Conservation (phyloP, 73 alveolate species). For the Paramecium bursaria region DNA sequence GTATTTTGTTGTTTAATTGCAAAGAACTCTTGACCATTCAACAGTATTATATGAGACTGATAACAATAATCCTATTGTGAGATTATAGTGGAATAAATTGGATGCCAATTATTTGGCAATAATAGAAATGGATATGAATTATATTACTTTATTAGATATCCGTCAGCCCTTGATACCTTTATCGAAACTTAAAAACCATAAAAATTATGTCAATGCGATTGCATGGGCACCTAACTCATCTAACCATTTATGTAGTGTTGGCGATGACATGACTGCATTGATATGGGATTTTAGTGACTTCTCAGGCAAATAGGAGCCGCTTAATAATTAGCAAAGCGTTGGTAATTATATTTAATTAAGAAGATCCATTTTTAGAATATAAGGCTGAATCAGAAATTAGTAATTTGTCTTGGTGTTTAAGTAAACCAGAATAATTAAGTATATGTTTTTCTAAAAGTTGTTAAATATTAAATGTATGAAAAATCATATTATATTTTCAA, state of each 20-base stretch:
- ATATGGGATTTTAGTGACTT: conserved; percentile 92
- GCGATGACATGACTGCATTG: conserved; percentile 94
- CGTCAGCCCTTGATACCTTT: conserved; percentile 91
- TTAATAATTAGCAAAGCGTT: not conserved
- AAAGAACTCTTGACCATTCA: conserved; percentile 95
- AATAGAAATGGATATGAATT: conserved; percentile 85
- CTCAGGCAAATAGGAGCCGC: conserved; percentile 19
- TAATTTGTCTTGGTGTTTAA: conserved; percentile 73
- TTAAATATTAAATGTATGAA: conserved; percentile 62
- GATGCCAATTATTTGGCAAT: conserved; percentile 95
- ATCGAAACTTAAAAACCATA: conserved; percentile 91
- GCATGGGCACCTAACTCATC: conserved; percentile 98
- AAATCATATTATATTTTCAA: not conserved
- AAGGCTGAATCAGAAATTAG: conserved; percentile 71
- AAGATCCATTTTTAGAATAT: conserved; percentile 74
- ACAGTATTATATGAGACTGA: conserved; percentile 95
- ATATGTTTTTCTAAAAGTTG: conserved; percentile 58
- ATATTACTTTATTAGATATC: conserved; percentile 89
- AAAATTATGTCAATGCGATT: conserved; percentile 90
- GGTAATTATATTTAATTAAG: not conserved
- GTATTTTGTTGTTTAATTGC: conserved; percentile 20
- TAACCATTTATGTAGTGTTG: conserved; percentile 93
- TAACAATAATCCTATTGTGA: conserved; percentile 84
- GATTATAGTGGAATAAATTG: conserved; percentile 94
- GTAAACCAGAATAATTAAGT: conserved; percentile 46